Evolutionary conservation across 2,329 filamentous ascomycete genomes (phyloP).

Genomic region (Epichloe festucae): DNA sequence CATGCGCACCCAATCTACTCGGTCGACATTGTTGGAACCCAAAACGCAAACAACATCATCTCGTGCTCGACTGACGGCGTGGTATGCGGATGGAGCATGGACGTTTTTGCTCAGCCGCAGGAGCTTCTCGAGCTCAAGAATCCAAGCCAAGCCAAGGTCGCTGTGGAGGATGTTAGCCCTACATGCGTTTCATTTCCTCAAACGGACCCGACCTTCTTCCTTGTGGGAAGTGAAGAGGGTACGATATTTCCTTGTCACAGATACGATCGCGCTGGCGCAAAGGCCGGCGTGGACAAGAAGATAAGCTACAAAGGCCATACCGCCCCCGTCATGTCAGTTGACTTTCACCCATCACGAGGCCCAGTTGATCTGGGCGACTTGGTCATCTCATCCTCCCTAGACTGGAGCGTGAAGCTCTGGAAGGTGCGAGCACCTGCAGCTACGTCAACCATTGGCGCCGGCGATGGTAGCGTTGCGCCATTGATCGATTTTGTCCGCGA

Average conservation of each 20-base stretch:
- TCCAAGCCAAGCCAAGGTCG: constrained; percentile 62
- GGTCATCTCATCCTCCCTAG: constrained; percentile 79
- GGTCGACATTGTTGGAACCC: constrained; percentile 89
- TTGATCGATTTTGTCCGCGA: constrained; percentile 85
- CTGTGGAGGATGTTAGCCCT: constrained; percentile 83
- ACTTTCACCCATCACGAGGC: constrained; percentile 87
- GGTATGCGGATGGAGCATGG: constrained; percentile 93
- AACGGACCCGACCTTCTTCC: constrained; percentile 92
- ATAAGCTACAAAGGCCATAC: constrained; percentile 83
- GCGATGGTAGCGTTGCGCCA: constrained; percentile 49
- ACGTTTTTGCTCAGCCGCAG: constrained; percentile 94
- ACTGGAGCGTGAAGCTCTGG: constrained; percentile 98
- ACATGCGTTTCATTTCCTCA: constrained; percentile 91
- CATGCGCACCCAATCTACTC: constrained; percentile 96
- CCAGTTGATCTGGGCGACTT: constrained; percentile 90
- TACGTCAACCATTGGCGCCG: constrained; percentile 44
- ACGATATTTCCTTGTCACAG: constrained; percentile 92
- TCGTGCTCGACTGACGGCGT: constrained; percentile 94
- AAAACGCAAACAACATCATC: constrained; percentile 98
- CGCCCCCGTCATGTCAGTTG: constrained; percentile 88
- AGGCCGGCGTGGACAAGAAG: constrained; percentile 83
- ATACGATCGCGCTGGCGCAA: constrained; percentile 93
- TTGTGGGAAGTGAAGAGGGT: constrained; percentile 93
- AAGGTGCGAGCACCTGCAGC: constrained; percentile 74
- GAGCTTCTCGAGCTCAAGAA: constrained; percentile 82